Base-by-base conservation (phyloP, 2,329 filamentous ascomycete species). In the Colletotrichum gigasporum region DNA sequence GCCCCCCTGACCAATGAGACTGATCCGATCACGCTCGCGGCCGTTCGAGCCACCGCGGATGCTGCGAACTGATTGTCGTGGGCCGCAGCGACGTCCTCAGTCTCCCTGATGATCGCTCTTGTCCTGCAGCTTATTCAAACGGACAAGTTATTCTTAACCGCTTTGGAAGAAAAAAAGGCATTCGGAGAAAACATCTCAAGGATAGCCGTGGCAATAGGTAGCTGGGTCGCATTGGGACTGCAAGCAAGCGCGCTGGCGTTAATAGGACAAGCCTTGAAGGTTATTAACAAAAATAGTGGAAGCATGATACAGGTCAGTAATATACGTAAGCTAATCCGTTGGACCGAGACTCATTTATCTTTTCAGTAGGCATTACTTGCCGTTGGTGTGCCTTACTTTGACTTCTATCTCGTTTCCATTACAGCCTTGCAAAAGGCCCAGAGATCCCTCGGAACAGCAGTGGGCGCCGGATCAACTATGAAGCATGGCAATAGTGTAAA, bases 261-360 rank as follows among this genome's bases (percentile, higher is more conserved):
- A 11, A 44, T 44, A 44, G 41, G 41, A 7, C 41, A 44, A 44
- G 41, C 41, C 3, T 20, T 44, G 20, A 44, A 20, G 11, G 20
- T 20, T 3, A 44, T 44, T n/a, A 44, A 44, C 11, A 44, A 24
- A 20, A 22, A 44, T 3, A 44, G 41, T 14, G 41, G 20, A 72
- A 79, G 57, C 75, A 68, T 14, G 72, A 75, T 8, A 66, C 69
- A 0, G 24, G 48, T n/a, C 42, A 24, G 22, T 71, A 70, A 5
- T 44, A 11, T n/a, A 11, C 24, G 11, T 44, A 5, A 14, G 7
- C 6, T 12, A 12, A 3, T 44, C 37, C 10, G 41, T 8, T 26
- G 24, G 22, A 4, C 4, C n/a, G n/a, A 44, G 18, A 12, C 41
- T 44, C 5, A 44, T 16, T 3, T n/a, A n/a, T n/a, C 5, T 20